Evolutionary conservation across 2,329 filamentous ascomycete genomes (phyloP).

Genomic region (Ampelomyces quisqualis): DNA sequence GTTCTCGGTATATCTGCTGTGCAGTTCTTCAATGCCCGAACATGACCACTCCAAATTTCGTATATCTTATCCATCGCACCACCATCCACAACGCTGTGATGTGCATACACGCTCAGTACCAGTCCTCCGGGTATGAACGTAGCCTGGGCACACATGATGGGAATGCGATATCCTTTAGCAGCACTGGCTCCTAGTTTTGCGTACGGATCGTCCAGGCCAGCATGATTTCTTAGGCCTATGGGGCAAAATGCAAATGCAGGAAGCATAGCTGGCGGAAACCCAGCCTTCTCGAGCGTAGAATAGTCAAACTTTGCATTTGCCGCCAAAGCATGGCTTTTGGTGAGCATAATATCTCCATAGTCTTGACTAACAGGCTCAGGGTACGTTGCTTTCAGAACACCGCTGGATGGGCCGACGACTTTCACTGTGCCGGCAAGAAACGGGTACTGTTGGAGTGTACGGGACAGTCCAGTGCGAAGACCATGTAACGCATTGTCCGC

Average conservation of each 20-base stretch:
- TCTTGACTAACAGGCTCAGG: conserved; percentile 10
- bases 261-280: conserved; percentile 12
- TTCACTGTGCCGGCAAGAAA: conserved; percentile 1
- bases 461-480: background rate
- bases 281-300: conserved; percentile 6
- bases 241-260: conserved; percentile 14
- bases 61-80: conserved; percentile 16
- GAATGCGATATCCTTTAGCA: conserved; percentile 10
- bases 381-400: conserved; percentile 4
- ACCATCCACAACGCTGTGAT: conserved; percentile 27
- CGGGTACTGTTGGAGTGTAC: background rate
- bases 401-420: background rate
- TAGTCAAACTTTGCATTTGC: conserved; percentile 6
- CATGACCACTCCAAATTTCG: conserved; percentile 13
- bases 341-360: conserved; percentile 9
- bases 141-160: conserved; percentile 24
- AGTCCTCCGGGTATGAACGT: conserved; percentile 32
- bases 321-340: conserved; percentile 1
- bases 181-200: conserved; percentile 11
- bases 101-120: conserved; percentile 27
- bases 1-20: background rate
- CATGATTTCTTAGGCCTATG: conserved; percentile 9
- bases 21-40: background rate
- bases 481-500: background rate
- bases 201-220: conserved; percentile 16